Evolutionary conservation across 495 filamentous ascomycete species (phyloP).

Genomic region (Penicillium nucicola): DNA sequence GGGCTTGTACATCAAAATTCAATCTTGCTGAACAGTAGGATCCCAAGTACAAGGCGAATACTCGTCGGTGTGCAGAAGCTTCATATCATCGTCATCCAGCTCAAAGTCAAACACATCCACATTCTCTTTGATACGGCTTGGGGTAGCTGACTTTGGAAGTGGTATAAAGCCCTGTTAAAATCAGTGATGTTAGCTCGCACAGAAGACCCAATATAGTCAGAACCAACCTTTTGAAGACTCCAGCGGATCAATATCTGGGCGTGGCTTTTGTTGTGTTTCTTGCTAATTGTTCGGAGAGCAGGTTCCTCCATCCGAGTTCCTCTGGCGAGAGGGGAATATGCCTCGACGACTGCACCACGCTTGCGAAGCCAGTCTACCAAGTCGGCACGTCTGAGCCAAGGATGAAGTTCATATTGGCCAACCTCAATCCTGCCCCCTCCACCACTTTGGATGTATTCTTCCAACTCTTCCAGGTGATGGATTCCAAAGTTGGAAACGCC

Average conservation of each 20-base stretch:
- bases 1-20: too few species aligned
- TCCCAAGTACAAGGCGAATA: conserved; percentile 63
- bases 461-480: conserved; percentile 61
- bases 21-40: conserved; percentile 5
- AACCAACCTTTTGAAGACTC: conserved; percentile 72
- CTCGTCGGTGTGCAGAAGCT: conserved; percentile 49
- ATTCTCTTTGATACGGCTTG: conserved; percentile 64
- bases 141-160: conserved; percentile 72
- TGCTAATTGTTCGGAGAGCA: conserved; percentile 52
- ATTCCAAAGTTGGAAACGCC: conserved; percentile 59
- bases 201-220: too few species aligned
- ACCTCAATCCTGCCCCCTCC: conserved; percentile 75
- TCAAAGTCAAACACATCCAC: conserved; percentile 69
- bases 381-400: conserved; percentile 73
- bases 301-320: conserved; percentile 64
- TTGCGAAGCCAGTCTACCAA: conserved; percentile 73
- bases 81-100: conserved; percentile 59
- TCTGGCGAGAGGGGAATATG: conserved; percentile 76
- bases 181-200: too few species aligned
- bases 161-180: conserved; percentile 48
- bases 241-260: conserved; percentile 82
- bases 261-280: conserved; percentile 69
- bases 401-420: conserved; percentile 87
- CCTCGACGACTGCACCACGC: conserved; percentile 70
- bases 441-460: conserved; percentile 69